Evolutionary conservation across 768 basidiomycete species (phyloP).

Genomic region (Pisolithus marmoratus): DNA sequence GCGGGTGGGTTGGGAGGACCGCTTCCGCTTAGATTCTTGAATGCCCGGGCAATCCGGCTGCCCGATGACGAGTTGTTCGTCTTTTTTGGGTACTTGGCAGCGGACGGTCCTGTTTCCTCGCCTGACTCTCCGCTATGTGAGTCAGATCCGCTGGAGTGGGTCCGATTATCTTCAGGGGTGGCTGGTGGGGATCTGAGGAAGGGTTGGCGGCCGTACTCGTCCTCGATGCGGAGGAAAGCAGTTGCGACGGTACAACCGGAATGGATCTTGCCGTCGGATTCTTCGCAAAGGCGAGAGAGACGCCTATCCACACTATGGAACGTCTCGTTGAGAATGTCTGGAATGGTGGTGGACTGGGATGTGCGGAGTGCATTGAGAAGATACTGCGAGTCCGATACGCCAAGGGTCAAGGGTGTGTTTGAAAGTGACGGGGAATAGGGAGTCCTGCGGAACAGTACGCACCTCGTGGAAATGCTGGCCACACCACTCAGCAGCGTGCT

Average conservation of each 20-base stretch:
- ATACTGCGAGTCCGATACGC: conserved; percentile 32
- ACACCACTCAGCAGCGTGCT: conserved; percentile 99
- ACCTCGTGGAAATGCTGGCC: conserved; percentile 94
- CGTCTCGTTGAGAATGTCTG: conserved; percentile 87
- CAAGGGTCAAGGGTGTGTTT: conserved; percentile 5
- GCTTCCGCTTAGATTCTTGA: conserved; percentile 44
- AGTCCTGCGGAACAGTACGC: conserved; percentile 6
- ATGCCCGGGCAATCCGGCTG: conserved; percentile 50
- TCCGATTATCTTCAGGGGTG: conserved; percentile 29
- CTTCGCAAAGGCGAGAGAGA: conserved; percentile 79
- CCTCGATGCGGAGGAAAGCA: conserved; percentile 91
- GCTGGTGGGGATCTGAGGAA: conserved; percentile 42
- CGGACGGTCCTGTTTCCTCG: conserved; percentile 25
- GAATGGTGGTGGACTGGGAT: conserved; percentile 56
- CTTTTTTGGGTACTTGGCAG: conserved; percentile 37
- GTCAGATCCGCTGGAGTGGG: conserved; percentile 32
- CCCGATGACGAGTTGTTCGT: conserved; percentile 33
- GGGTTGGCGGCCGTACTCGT: conserved; percentile 64
- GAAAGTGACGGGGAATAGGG: background rate
- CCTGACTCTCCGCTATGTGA: conserved; percentile 41
- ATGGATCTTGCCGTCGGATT: conserved; percentile 87
- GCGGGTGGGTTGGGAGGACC: conserved; percentile 12
- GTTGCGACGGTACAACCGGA: conserved; percentile 97
- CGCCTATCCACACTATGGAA: conserved; percentile 89
- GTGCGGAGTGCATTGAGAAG: conserved; percentile 66